Base-by-base conservation (phyloP, 352 stramenopile genomes). In the Phytophthora brassicae region DNA sequence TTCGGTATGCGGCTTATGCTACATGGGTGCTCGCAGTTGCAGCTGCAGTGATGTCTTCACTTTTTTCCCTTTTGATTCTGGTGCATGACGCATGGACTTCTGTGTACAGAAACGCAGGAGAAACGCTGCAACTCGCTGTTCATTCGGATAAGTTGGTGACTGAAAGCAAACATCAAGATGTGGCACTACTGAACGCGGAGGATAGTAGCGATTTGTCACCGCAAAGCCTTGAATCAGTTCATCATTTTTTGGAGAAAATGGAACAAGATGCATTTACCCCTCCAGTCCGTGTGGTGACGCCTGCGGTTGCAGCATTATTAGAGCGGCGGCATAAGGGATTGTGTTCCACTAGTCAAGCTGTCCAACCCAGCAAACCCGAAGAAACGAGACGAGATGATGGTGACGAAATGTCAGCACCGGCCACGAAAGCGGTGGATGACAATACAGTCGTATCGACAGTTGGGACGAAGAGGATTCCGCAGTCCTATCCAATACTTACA, bases 251-350 rank as follows among this genome's bases (percentile, higher is more conserved):
- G 44, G 36, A 47, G 9, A 50, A 64, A 14, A 66, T 70, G 54
- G 62, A 78, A 14, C 38, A 50, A 64, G 16, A 22, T 43, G 36
- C 54, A 8, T 73, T 68, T 56, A 31, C 50, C 6, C 36, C 62
- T 38, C 39, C 50, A 35, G 45, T 55, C 33, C 62, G 39, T 38
- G 52, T 73, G 7, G 55, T 61, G 19, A 68, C 61, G 5, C 59
- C 57, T 24, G 58, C 62, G 14, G 66, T 75, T 24, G 44, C 39
- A 19, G 19, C 51, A 20, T 31, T 78, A 9, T 44, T 78, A 22
- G 66, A 73, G 13, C 38, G 50, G 6, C 66, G 70, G 22, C 58
- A 61, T 20, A 68, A 65, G 49, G 51, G 56, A 35, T 46, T 60
- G 23, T 46, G 13, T 13, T 53, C 55, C 3, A 52, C 6, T 54